Percentiles rank a stretch among this genome's conserved stretches.
Evolutionary conservation across 371 early-diverging fungal genomes (phyloP).

Genomic region (Haplosporangium sp.): DNA sequence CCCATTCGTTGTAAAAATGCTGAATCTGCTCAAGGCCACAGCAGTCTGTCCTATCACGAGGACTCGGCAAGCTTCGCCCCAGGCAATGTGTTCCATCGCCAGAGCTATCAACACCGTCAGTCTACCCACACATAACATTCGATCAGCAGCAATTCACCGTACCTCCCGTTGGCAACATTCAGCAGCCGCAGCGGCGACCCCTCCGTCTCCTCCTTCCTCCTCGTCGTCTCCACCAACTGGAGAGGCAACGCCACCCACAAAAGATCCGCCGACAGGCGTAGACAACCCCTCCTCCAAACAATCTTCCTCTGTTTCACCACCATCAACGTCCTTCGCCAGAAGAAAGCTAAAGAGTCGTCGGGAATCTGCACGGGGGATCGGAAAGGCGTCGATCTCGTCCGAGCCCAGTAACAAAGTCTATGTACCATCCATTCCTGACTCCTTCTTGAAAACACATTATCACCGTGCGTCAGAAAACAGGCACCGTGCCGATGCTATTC

Average conservation of each 20-base stretch:
- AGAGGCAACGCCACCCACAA: neutral
- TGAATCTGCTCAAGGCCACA: no score
- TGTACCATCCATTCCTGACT: conserved; percentile 34
- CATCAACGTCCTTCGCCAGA: conserved; percentile 6
- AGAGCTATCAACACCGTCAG: no score
- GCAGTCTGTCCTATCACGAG: no score
- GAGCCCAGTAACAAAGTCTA: conserved; percentile 21
- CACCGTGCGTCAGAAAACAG: conserved; percentile 11
- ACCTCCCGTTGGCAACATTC: no score
- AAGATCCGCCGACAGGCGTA: neutral
- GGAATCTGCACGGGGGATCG: conserved; percentile 1
- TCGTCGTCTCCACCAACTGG: neutral
- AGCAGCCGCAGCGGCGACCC: neutral
- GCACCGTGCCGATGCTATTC: conserved; percentile 13
- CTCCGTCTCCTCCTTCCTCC: neutral
- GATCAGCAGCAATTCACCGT: neutral
- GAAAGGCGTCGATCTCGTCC: neutral
- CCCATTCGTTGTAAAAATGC: no score
- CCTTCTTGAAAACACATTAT: conserved; percentile 26
- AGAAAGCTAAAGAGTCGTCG: conserved; percentile 18
- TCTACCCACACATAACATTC: neutral
- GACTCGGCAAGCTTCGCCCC: no score
- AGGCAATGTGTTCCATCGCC: neutral
- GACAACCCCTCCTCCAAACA: conserved; percentile 9
- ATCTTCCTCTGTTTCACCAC: neutral